Evolutionary conservation across 2,329 filamentous ascomycete genomes (phyloP).

Genomic region (Penicillium sp.): DNA sequence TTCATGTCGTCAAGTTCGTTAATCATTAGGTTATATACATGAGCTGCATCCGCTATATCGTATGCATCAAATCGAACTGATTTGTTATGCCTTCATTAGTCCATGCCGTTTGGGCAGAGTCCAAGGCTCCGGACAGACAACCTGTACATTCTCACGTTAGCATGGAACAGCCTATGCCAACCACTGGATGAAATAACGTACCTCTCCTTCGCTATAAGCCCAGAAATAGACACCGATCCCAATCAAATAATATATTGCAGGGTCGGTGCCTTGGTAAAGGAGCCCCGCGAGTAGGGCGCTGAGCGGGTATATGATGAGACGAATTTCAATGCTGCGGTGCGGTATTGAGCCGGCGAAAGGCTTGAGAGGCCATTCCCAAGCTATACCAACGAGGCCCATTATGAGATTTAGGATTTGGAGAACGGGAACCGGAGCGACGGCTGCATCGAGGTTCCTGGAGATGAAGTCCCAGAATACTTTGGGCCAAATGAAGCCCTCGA

Average conservation of each 20-base stretch:
- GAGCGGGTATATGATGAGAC: constrained; percentile 79
- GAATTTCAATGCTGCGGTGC: constrained; percentile 83
- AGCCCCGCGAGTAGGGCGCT: constrained; percentile 71
- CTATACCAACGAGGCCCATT: constrained; percentile 73
- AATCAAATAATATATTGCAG: constrained; percentile 86
- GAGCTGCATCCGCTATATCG: constrained; percentile 15
- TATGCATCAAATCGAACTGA: constrained; percentile 9
- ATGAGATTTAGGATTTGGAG: constrained; percentile 88
- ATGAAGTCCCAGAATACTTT: constrained; percentile 98
- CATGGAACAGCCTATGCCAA: background rate
- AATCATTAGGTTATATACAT: constrained; percentile 16
- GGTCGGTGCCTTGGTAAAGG: constrained; percentile 88
- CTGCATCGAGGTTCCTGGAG: constrained; percentile 82
- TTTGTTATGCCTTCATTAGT: constrained; percentile 30
- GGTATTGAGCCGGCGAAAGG: constrained; percentile 73
- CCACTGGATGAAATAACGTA: constrained; percentile 48
- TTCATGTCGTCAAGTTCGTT: constrained; percentile 2
- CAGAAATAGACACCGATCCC: constrained; percentile 89
- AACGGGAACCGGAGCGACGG: constrained; percentile 82
- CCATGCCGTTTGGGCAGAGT: constrained; percentile 59
- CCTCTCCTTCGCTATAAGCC: constrained; percentile 97
- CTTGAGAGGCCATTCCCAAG: constrained; percentile 86
- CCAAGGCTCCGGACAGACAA: constrained; percentile 69
- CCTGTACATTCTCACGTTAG: constrained; percentile 43
- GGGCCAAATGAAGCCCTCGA: constrained; percentile 95